phyloP scores from a whole-genome alignment of 352 stramenopile species.

The Peronospora destructor region DNA sequence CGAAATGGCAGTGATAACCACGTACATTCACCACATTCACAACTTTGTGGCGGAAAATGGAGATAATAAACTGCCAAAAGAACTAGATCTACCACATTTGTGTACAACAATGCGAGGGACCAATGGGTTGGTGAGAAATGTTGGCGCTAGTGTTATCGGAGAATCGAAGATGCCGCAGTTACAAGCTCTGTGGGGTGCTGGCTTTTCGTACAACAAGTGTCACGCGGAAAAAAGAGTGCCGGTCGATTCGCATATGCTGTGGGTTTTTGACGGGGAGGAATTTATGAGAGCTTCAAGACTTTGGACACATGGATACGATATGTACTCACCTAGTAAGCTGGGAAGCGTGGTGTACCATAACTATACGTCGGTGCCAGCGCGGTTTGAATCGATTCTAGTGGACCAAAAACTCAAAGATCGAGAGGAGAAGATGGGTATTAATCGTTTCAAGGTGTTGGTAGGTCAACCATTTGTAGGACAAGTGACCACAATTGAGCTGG shows the following conservation, averaged over 20 bases:
- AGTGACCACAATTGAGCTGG: slow-evolving; percentile 53
- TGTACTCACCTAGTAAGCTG: slow-evolving; percentile 56
- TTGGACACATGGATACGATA: slow-evolving; percentile 63
- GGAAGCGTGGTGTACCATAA: slow-evolving; percentile 71
- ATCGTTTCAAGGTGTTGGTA: slow-evolving; percentile 54
- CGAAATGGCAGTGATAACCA: slow-evolving; percentile 79
- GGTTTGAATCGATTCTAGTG: slow-evolving; percentile 52
- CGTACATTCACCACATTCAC: slow-evolving; percentile 79
- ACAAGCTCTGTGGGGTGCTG: slow-evolving; percentile 64
- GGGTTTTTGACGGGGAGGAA: slow-evolving; percentile 73
- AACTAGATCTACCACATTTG: slow-evolving; percentile 41
- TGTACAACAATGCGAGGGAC: slow-evolving; percentile 67
- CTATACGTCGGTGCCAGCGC: slow-evolving; percentile 60
- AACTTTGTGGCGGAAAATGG: slow-evolving; percentile 75
- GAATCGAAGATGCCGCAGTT: slow-evolving; percentile 68
- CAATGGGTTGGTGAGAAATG: slow-evolving; percentile 62
- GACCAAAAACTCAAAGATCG: slow-evolving; percentile 34
- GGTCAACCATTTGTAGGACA: slow-evolving; percentile 49
- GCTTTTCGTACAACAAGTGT: slow-evolving; percentile 81
- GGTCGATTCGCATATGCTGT: slow-evolving; percentile 75
- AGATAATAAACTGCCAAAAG: slow-evolving; percentile 42
- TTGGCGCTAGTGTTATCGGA: slow-evolving; percentile 76
- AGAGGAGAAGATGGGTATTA: slow-evolving; percentile 47
- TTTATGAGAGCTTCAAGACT: slow-evolving; percentile 54
- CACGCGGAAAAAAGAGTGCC: slow-evolving; percentile 67